phyloP scores from a whole-genome alignment of 2,329 filamentous ascomycete genomes.

The Aspergillus melleus region DNA sequence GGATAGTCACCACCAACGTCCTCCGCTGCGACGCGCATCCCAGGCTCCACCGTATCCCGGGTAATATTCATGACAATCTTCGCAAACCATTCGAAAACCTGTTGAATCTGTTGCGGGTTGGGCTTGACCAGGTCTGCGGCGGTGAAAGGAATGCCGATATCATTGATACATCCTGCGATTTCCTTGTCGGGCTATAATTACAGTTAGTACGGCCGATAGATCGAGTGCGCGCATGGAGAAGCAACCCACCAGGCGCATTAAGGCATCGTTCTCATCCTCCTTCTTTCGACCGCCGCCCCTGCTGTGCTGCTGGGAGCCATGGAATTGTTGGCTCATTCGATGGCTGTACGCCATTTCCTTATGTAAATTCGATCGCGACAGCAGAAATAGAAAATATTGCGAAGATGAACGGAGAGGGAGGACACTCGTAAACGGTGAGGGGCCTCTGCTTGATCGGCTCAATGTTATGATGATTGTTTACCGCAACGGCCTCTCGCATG shows the following conservation, averaged over 20 bases:
- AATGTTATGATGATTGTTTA: conserved; percentile 40
- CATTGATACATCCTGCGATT: conserved; percentile 94
- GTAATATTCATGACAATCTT: conserved; percentile 92
- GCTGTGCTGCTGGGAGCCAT: conserved; percentile 48
- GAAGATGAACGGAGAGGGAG: conserved; percentile 7
- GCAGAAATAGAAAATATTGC: neutral
- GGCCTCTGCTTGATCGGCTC: conserved; percentile 12
- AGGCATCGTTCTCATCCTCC: conserved; percentile 58
- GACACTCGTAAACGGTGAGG: neutral
- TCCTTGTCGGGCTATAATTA: conserved; percentile 63
- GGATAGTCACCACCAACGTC: conserved; percentile 81
- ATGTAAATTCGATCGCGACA: conserved; percentile 1
- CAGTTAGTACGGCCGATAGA: neutral
- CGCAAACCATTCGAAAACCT: conserved; percentile 97
- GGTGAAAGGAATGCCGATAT: conserved; percentile 89
- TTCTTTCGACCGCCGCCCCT: conserved; percentile 52
- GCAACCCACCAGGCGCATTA: conserved; percentile 55
- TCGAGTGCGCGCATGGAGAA: neutral
- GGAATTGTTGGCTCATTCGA: conserved; percentile 54
- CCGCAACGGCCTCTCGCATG: conserved; percentile 23
- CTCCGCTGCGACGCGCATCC: conserved; percentile 88
- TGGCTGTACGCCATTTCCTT: conserved; percentile 51
- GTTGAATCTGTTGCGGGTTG: conserved; percentile 90
- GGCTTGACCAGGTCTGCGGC: conserved; percentile 88
- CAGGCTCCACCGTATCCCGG: conserved; percentile 87